These are phyloP conservation scores for Cryptococcus wingfieldii DNA, from an alignment of 1,284 basidiomycete genomes.

Conservation along the genomic window DNA sequence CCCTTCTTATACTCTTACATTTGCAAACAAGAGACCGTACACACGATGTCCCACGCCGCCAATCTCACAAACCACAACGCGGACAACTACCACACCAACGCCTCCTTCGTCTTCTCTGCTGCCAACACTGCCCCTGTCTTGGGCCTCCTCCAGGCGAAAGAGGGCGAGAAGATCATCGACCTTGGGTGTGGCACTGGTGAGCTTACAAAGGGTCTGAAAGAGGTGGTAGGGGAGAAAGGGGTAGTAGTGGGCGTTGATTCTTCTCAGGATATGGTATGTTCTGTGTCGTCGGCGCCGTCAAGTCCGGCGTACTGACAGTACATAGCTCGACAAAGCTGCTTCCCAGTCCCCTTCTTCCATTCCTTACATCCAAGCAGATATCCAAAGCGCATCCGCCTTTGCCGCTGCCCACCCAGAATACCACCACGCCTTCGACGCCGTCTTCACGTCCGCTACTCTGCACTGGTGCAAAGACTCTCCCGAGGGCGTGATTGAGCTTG, in stretches of 20 bases:
- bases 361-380: conserved; percentile 36
- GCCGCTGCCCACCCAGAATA: conserved; percentile 15
- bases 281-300: not conserved
- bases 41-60: conserved; percentile 8
- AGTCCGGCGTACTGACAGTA: not conserved
- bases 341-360: conserved; percentile 58
- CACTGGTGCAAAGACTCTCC: conserved; percentile 82
- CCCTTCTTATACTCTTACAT: not conserved
- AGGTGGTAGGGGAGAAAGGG: conserved; percentile 57
- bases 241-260: conserved; percentile 64
- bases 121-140: conserved; percentile 61
- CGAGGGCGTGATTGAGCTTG: conserved; percentile 58
- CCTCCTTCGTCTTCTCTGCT: conserved; percentile 67
- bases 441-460: conserved; percentile 71
- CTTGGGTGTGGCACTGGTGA: conserved; percentile 80
- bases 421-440: conserved; percentile 49
- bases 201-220: conserved; percentile 59
- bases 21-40: not conserved
- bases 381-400: conserved; percentile 23
- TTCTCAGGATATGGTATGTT: conserved; percentile 66
- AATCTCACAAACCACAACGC: conserved; percentile 38
- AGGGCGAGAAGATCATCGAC: conserved; percentile 68
- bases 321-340: conserved; percentile 59
- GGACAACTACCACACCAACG: conserved; percentile 44
- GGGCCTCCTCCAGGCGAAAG: conserved; percentile 58